These are phyloP conservation scores for Cercospora sesami DNA, from an alignment of 2,329 filamentous ascomycete species.

Conservation along the genomic window DNA sequence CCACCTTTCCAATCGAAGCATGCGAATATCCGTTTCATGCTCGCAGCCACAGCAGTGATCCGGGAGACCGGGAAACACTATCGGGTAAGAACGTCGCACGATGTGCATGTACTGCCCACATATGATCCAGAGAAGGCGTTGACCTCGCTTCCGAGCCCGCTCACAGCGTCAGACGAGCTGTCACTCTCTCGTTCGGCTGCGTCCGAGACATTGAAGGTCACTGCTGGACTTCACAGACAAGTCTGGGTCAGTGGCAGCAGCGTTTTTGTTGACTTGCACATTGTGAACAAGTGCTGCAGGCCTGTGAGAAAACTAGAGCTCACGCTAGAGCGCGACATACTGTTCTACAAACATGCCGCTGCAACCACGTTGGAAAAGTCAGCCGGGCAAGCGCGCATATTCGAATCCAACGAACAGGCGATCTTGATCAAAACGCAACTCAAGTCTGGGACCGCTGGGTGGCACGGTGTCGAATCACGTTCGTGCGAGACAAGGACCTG, in stretches of 20 bases:
- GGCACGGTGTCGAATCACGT: constrained; percentile 51
- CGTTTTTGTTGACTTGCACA: constrained; percentile 56
- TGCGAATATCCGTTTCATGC: constrained; percentile 53
- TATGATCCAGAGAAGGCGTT: constrained; percentile 59
- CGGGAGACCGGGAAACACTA: constrained; percentile 51
- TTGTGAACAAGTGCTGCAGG: constrained; percentile 53
- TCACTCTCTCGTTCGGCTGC: constrained; percentile 43
- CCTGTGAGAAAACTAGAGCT: constrained; percentile 53
- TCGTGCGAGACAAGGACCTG: constrained; percentile 52
- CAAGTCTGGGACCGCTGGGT: constrained; percentile 48
- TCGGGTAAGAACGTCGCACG: constrained; percentile 52
- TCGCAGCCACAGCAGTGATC: constrained; percentile 51
- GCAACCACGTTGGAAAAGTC: constrained; percentile 51
- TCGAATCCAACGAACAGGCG: constrained; percentile 53
- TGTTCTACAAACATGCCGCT: constrained; percentile 55
- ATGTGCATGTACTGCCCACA: constrained; percentile 54
- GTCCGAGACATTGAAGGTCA: constrained; percentile 50
- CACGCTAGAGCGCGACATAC: constrained; percentile 53
- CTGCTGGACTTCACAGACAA: constrained; percentile 57
- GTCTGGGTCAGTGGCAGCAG: constrained; percentile 59
- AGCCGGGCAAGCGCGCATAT: constrained; percentile 53
- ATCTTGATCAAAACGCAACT: constrained; percentile 48
- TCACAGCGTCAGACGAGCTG: constrained; percentile 53
- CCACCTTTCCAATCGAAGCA: constrained; percentile 56
- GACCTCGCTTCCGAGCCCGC: constrained; percentile 53